These are phyloP conservation scores for Trichoderma polysporum DNA, from an alignment of 2,329 filamentous ascomycete genomes.

Conservation along the genomic window DNA sequence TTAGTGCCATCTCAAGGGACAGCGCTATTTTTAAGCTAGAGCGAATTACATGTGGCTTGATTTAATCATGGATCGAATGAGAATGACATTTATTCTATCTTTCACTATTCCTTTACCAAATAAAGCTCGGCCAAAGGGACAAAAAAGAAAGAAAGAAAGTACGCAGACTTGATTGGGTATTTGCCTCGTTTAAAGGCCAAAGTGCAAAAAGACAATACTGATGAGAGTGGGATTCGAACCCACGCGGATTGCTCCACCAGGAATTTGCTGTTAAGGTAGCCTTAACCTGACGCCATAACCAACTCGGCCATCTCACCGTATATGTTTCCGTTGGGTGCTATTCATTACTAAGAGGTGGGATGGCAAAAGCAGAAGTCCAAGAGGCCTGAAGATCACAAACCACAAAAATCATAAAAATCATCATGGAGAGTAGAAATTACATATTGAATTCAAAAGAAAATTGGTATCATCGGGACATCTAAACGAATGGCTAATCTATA, in stretches of 20 bases:
- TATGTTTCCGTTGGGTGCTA: not conserved
- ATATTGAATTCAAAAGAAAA: not conserved
- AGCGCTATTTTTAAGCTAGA: not conserved
- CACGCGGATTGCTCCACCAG: slow-evolving; percentile 25
- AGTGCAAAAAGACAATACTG: slow-evolving; percentile 8
- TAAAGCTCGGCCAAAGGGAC: no score
- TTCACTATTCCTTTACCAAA: no score
- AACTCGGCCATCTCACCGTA: slow-evolving; percentile 23
- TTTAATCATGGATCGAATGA: no score
- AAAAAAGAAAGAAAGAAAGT: not conserved
- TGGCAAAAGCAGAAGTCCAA: not conserved
- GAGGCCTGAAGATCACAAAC: not conserved
- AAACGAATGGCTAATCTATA: not conserved
- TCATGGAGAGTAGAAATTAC: not conserved
- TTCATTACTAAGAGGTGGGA: not conserved
- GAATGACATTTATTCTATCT: no score
- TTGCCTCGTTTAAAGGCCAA: not conserved
- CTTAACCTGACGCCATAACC: slow-evolving; percentile 24
- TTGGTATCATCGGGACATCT: not conserved
- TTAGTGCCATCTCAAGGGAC: no score
- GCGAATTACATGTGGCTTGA: not conserved
- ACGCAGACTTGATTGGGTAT: not conserved
- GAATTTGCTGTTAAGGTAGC: slow-evolving; percentile 24
- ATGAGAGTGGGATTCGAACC: slow-evolving; percentile 24
- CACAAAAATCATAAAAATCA: not conserved